phyloP scores from a whole-genome alignment of 345 rosid species.

The Rubroshorea leprosula region DNA sequence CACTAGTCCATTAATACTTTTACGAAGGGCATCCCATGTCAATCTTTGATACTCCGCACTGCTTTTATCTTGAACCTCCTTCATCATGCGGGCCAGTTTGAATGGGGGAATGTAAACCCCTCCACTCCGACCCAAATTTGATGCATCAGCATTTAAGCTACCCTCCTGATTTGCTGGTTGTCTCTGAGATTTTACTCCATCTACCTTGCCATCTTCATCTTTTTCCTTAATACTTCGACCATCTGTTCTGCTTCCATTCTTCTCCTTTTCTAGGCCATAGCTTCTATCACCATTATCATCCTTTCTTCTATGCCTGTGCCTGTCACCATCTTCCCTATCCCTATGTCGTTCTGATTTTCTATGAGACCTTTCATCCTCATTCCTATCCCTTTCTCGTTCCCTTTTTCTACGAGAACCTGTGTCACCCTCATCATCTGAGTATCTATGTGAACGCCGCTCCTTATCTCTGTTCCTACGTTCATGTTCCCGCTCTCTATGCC shows the following conservation, averaged over 20 bases:
- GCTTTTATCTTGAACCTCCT: conserved; percentile 74
- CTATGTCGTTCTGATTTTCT: background rate
- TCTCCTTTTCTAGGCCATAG: conserved; percentile 24
- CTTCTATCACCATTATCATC: background rate
- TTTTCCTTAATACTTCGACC: conserved; percentile 15
- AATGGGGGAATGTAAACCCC: conserved; percentile 92
- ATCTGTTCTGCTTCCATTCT: conserved; percentile 29
- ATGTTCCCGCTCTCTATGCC: background rate
- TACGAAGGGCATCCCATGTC: conserved; percentile 95
- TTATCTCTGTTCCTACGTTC: background rate
- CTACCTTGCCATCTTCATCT: conserved; percentile 24
- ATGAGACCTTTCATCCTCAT: background rate
- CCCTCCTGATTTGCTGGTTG: conserved; percentile 24
- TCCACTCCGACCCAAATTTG: conserved; percentile 51
- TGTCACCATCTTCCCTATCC: background rate
- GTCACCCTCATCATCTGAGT: conserved; percentile 7
- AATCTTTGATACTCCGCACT: conserved; percentile 78
- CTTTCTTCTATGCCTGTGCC: background rate
- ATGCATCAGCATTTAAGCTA: conserved; percentile 31
- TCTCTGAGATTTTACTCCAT: conserved; percentile 28
- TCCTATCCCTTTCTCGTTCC: background rate
- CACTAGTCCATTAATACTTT: conserved; percentile 89
- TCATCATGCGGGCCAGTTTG: conserved; percentile 87
- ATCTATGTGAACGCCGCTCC: background rate
- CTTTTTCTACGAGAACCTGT: background rate